Conservation (phyloP, 441 rosid species). For the Hura crepitans region DNA sequence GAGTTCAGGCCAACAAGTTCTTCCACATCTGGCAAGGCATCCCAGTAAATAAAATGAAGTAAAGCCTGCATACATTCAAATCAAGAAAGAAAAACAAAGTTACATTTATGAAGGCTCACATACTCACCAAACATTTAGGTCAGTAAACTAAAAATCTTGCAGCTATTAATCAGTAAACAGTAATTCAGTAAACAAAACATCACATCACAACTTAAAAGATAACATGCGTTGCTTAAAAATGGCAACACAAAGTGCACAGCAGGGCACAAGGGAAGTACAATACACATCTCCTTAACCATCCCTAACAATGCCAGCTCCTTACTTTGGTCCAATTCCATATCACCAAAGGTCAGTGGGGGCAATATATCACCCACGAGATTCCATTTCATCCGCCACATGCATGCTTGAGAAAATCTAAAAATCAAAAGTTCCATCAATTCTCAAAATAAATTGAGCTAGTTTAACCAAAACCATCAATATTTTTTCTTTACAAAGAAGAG, state of each 20-base stretch:
- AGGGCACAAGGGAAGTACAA: conserved; percentile 9
- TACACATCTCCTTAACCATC: conserved; percentile 13
- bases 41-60: conserved; percentile 87
- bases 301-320: conserved; percentile 14
- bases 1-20: conserved; percentile 60
- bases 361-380: conserved; percentile 9
- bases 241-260: not conserved
- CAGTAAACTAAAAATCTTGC: not conserved
- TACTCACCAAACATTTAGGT: conserved; percentile 8
- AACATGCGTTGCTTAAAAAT: conserved; percentile 3
- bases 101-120: conserved; percentile 9
- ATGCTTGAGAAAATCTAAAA: conserved; percentile 19
- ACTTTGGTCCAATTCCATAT: conserved; percentile 23
- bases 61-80: conserved; percentile 48
- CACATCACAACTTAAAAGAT: not conserved
- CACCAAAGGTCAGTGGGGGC: conserved; percentile 23
- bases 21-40: conserved; percentile 66
- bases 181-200: conserved; percentile 1
- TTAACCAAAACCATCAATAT: conserved; percentile 7
- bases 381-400: conserved; percentile 16
- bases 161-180: conserved; percentile 1
- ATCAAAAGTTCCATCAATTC: conserved; percentile 15
- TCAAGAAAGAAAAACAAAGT: conserved; percentile 20
- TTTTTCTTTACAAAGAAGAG: conserved; percentile 5
- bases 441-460: conserved; percentile 7